phyloP scores from a whole-genome alignment of 2,329 filamentous ascomycete genomes.

The Aureobasidium sp. region DNA sequence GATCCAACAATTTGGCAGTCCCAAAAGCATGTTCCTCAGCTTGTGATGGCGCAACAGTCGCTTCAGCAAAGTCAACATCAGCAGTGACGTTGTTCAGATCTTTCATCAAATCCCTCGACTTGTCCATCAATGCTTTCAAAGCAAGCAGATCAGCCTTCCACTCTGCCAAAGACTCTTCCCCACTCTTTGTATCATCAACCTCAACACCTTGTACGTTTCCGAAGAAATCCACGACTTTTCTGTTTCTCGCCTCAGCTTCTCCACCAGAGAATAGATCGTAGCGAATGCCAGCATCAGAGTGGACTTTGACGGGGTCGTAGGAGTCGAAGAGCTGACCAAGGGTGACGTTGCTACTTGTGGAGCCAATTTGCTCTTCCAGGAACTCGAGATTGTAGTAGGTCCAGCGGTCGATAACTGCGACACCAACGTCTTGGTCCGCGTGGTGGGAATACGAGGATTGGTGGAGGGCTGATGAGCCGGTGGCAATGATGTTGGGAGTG shows the following conservation, averaged over 20 bases:
- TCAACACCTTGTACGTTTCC: slow-evolving; percentile 99
- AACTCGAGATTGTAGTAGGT: slow-evolving; percentile 99
- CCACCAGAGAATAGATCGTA: slow-evolving; percentile 97
- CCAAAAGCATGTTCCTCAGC: slow-evolving; percentile 22
- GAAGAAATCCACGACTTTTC: slow-evolving; percentile 96
- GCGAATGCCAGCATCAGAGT: slow-evolving; percentile 89
- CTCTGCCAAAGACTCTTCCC: slow-evolving; percentile 37
- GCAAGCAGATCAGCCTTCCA: slow-evolving; percentile 77
- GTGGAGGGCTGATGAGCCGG: slow-evolving; percentile 93
- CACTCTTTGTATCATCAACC: slow-evolving; percentile 63
- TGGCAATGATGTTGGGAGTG: slow-evolving; percentile 97
- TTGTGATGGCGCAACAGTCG: slow-evolving; percentile 17
- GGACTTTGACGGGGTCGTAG: slow-evolving; percentile 95
- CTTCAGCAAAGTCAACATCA: slow-evolving; percentile 19
- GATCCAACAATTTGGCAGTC: slow-evolving; percentile 22
- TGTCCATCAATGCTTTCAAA: slow-evolving; percentile 70
- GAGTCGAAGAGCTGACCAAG: slow-evolving; percentile 96
- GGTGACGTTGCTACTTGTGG: slow-evolving; percentile 87
- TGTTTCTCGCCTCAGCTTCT: slow-evolving; percentile 77
- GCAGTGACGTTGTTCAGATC: slow-evolving; percentile 15
- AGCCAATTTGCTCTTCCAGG: slow-evolving; percentile 88
- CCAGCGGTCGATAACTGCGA: slow-evolving; percentile 98
- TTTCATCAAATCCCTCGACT: slow-evolving; percentile 46
- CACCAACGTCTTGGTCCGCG: slow-evolving; percentile 97
- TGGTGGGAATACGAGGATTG: slow-evolving; percentile 98